Conservation (phyloP, 495 filamentous ascomycete genomes). For the Jackrogersella minutella region DNA sequence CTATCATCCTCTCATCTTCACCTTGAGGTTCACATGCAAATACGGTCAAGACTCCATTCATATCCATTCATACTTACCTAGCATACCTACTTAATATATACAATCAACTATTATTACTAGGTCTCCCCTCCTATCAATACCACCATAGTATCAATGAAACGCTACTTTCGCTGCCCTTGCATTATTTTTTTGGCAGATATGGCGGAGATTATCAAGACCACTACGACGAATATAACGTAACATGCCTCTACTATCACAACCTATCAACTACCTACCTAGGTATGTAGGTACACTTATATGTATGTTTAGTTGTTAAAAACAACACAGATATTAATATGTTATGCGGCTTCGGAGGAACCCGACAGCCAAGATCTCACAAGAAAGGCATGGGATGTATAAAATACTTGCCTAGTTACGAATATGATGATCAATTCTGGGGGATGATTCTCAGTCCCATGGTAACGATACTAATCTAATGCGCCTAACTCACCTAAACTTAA, state of each 20-base stretch:
- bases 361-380: background rate
- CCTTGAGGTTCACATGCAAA: conserved; percentile 37
- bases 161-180: conserved; percentile 29
- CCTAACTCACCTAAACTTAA: background rate
- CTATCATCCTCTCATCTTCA: conserved; percentile 33
- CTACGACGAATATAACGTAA: conserved; percentile 32
- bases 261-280: background rate
- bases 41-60: conserved; percentile 15
- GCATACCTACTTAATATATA: background rate
- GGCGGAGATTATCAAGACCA: conserved; percentile 28
- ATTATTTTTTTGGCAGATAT: conserved; percentile 23
- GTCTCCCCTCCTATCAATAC: conserved; percentile 17
- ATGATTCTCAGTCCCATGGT: background rate
- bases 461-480: background rate
- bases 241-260: conserved; percentile 19
- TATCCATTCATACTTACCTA: conserved; percentile 6
- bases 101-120: conserved; percentile 2
- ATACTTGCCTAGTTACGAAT: background rate
- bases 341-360: conserved; percentile 14
- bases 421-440: background rate
- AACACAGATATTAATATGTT: background rate
- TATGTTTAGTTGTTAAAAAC: conserved; percentile 12
- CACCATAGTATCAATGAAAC: conserved; percentile 22
- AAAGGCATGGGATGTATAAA: background rate
- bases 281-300: background rate